Conservation (phyloP, 495 filamentous ascomycete genomes). For the Xylaria acuta region DNA sequence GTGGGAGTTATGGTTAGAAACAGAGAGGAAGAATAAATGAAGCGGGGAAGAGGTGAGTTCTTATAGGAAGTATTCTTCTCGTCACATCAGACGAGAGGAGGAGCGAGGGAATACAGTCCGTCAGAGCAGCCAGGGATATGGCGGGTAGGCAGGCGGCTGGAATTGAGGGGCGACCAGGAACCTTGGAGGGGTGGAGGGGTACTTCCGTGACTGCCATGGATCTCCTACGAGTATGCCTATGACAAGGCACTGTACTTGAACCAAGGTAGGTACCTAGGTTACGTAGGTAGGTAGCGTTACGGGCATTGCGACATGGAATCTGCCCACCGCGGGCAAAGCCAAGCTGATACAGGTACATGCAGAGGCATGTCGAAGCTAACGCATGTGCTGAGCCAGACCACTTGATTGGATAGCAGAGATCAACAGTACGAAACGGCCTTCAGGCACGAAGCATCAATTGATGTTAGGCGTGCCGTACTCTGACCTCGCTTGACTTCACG, state of each 20-base stretch:
- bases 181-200: conserved; percentile 1
- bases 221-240: neutral
- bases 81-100: conserved; percentile 5
- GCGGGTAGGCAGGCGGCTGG: conserved; percentile 9
- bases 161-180: conserved; percentile 11
- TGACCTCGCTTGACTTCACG: neutral
- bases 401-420: neutral
- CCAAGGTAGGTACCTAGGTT: too few species aligned
- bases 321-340: neutral
- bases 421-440: neutral
- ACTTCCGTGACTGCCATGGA: conserved; percentile 2
- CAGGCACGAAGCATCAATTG: neutral
- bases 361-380: neutral
- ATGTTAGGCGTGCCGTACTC: neutral
- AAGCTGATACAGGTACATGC: conserved; percentile 6
- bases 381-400: conserved; percentile 11
- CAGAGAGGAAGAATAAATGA: neutral
- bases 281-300: neutral
- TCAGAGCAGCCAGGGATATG: neutral
- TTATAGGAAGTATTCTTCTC: conserved; percentile 24
- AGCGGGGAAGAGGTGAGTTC: conserved; percentile 25
- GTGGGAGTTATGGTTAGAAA: conserved; percentile 9
- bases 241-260: neutral
- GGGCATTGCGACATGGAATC: neutral
- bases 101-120: neutral